Conservation (phyloP, 2,329 filamentous ascomycete species). For the Nannizzia gypsea region DNA sequence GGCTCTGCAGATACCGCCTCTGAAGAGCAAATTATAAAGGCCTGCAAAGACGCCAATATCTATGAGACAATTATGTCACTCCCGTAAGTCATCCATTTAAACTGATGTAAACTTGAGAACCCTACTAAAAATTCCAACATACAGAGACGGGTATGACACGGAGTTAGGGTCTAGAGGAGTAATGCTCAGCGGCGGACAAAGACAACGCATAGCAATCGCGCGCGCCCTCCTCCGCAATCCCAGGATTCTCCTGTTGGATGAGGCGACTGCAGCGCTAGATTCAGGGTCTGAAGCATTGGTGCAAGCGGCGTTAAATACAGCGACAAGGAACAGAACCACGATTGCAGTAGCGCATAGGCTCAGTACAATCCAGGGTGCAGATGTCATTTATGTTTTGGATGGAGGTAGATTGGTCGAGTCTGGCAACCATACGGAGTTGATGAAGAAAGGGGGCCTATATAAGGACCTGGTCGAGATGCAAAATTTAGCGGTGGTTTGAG, state of each 20-base stretch:
- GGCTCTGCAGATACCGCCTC: constrained; percentile 56
- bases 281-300: neutral
- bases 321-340: neutral
- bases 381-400: constrained; percentile 50
- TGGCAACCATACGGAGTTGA: constrained; percentile 35
- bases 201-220: neutral
- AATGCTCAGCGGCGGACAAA: neutral
- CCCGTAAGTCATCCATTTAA: constrained; percentile 39
- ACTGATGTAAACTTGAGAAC: neutral
- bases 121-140: neutral
- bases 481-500: too few relatives aligned
- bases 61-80: constrained; percentile 76
- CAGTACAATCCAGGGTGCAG: neutral
- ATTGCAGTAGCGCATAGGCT: neutral
- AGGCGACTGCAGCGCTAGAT: neutral
- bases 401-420: constrained; percentile 77
- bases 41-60: constrained; percentile 82
- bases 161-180: neutral
- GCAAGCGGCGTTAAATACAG: neutral
- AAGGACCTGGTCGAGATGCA: neutral
- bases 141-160: neutral
- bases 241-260: neutral
- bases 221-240: neutral
- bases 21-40: constrained; percentile 61
- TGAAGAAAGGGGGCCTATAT: neutral